A percentile compares a stretch with the other conserved stretches of the same genome.
These are phyloP conservation scores for Raffaelea arxii DNA, from an alignment of 2,329 filamentous ascomycete species.

Conservation along the genomic window DNA sequence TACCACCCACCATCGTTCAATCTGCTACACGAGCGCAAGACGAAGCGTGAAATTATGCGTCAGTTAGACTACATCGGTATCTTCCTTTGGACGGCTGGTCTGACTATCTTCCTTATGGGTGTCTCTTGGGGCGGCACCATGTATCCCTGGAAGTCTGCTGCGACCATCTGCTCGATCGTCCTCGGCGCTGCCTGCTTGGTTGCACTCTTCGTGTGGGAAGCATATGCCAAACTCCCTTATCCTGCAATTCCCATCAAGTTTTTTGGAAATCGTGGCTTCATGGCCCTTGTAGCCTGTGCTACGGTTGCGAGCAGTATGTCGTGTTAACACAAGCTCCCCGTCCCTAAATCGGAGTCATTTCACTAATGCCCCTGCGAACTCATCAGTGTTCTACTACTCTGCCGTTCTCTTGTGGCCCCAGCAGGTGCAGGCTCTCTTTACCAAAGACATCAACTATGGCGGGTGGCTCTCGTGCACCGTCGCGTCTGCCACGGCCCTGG, in stretches of 20 bases:
- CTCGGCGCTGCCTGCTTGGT: conserved; percentile 24
- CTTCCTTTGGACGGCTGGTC: conserved; percentile 33
- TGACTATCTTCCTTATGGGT: conserved; percentile 35
- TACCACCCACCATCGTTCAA: conserved; percentile 31
- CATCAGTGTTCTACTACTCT: conserved; percentile 21
- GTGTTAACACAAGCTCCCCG: too few relatives aligned
- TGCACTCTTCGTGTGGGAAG: conserved; percentile 26
- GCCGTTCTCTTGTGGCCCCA: conserved; percentile 26
- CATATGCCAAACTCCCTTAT: conserved; percentile 11
- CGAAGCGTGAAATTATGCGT: conserved; percentile 22
- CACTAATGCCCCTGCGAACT: too few relatives aligned
- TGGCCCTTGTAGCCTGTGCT: conserved; percentile 23
- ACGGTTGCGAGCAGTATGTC: conserved; percentile 18
- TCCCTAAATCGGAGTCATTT: too few relatives aligned
- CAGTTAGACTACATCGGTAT: conserved; percentile 32
- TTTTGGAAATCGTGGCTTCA: conserved; percentile 26
- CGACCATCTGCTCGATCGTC: conserved; percentile 26
- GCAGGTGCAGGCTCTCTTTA: conserved; percentile 24
- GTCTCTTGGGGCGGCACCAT: conserved; percentile 33
- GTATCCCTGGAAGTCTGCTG: conserved; percentile 31
- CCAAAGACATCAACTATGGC: conserved; percentile 22
- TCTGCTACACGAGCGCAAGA: conserved; percentile 27
- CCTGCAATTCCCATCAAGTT: conserved; percentile 26
- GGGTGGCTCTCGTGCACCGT: conserved; percentile 28
- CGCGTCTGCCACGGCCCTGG: conserved; percentile 22